A percentile compares a stretch with the other conserved stretches of the same genome.
Evolutionary conservation across 2,329 filamentous ascomycete genomes (phyloP).

Genomic region (Blastomyces silverae): DNA sequence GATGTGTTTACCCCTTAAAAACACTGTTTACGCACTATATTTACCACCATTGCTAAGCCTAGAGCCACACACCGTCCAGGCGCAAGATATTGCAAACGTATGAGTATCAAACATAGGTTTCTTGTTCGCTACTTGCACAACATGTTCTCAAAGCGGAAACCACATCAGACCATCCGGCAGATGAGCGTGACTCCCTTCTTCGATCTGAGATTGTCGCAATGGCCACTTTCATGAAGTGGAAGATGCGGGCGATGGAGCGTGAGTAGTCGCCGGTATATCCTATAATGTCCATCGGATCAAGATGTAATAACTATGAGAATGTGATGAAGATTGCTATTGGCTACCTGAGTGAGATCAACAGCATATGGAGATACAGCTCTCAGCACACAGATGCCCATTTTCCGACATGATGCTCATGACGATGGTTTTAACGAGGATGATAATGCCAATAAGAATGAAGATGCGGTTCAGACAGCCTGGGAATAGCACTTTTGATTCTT

Average conservation of each 20-base stretch:
- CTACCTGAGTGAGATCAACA: constrained; percentile 10
- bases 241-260: background rate
- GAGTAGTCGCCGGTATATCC: background rate
- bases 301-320: constrained; percentile 5
- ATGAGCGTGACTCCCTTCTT: constrained; percentile 5
- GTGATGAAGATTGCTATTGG: constrained; percentile 7
- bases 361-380: constrained; percentile 10
- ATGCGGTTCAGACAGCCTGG: background rate
- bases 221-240: constrained; percentile 8
- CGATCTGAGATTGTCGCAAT: constrained; percentile 11
- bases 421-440: background rate
- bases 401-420: background rate
- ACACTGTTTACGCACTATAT: background rate
- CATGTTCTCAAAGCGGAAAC: constrained; percentile 10
- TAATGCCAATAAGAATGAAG: background rate
- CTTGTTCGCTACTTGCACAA: background rate
- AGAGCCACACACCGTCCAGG: background rate
- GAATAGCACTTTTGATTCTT: background rate
- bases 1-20: background rate
- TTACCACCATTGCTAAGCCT: background rate
- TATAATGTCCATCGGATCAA: constrained; percentile 4
- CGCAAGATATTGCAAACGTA: background rate
- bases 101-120: background rate
- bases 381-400: constrained; percentile 4
- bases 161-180: background rate